Evolutionary conservation across 352 stramenopile genomes (phyloP), one percentile per base, ranked within the genome.

Genomic region (Phytopythium montanum): DNA sequence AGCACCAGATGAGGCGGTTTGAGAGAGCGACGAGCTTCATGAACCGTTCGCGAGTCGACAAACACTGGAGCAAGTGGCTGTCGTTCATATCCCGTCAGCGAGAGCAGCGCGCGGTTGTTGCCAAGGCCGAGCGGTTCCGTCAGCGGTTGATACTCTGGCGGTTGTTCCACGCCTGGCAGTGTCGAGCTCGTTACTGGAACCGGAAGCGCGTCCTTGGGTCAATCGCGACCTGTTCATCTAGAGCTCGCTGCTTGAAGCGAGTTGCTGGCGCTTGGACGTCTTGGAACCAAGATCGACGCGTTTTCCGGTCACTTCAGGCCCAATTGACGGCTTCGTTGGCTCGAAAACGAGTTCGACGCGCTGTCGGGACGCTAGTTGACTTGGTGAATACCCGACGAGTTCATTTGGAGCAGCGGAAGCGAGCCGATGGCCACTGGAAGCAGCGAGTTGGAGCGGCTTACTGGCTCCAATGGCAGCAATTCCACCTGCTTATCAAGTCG

Each of bases 21-120:
- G 45, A 60, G 23, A 39, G 41, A 4, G 70, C 69, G 2, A 75
- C 59, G 10, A 57, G 26, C 19, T 83, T 81, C 38, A 73, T 76
- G 49, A 56, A 67, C 10, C 52, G 48, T 0, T 63, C 70, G 14
- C 45, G 64, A 5, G 60, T 65, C 2, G 3, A 54, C 8, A 72
- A 74, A 7, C 69, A 57, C 31, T 88, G 77, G 68, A 23, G 31
- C 21, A 61, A 68, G 23, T 90, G 79, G 79, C 49, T 23, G 16
- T 12, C 25, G 3, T 85, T 58, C 50, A 39, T 86, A 0, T 2
- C 21, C 2, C 9, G 23, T 2, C 56, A 61, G 16, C 56, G 26
- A 8, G 58, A 70, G 44, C 66, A 73, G 16, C 72, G 65, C 21
- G 25, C 61, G 33, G 73, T 65, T 4, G 60, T 87, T 4, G 33